Evolutionary conservation across 2,329 filamentous ascomycete species (phyloP), one percentile per base, ranked within the genome.

Genomic region (Aureobasidium sp.): DNA sequence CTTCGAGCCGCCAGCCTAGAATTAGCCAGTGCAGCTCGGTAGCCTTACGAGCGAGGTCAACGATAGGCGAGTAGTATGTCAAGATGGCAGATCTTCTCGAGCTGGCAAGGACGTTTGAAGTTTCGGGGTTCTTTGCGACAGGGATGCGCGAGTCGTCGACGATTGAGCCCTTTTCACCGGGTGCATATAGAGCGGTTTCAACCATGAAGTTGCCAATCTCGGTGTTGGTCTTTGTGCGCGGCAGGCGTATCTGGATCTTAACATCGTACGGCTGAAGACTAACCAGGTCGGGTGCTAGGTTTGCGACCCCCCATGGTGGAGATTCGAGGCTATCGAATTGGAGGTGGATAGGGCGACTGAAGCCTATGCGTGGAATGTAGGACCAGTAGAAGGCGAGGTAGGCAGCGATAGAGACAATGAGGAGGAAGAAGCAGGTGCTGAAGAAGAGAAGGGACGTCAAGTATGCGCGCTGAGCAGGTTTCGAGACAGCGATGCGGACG

Each of bases 161-260:
- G 37, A 44, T 36, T 1, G 57, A 50, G 42, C 63, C 50, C 32
- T 61, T 51, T 5, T 61, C 48, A n/a, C 60, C 57, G 2, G 64
- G 62, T 8, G 67, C 74, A 54, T 89, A 81, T 57, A 96, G 82
- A 63, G 85, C 82, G 16, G 96, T 77, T 50, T 89, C 87, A 21
- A 97, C 78, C 94, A 99, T 99, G 79, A 97, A 97, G 76, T 97
- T 97, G 32, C 94, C 94, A 14, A 83, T 82, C 2, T 82, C 82
- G 27, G 89, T 76, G 69, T 99, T 99, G 1, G 81, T 75, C 0
- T 85, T 85, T 2, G 90, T 94, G 44, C 87, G 85, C 21, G 94
- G 94, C 65, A 99, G 79, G 3, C 83, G 82, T 36, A 99, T 80
- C 27, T 84, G 79, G 1, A 97, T 80, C 5, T 83, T 81, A 45